Percentiles rank a stretch among this genome's conserved stretches.
phyloP scores from a whole-genome alignment of 768 basidiomycete species.

The Hericium erinaceus region DNA sequence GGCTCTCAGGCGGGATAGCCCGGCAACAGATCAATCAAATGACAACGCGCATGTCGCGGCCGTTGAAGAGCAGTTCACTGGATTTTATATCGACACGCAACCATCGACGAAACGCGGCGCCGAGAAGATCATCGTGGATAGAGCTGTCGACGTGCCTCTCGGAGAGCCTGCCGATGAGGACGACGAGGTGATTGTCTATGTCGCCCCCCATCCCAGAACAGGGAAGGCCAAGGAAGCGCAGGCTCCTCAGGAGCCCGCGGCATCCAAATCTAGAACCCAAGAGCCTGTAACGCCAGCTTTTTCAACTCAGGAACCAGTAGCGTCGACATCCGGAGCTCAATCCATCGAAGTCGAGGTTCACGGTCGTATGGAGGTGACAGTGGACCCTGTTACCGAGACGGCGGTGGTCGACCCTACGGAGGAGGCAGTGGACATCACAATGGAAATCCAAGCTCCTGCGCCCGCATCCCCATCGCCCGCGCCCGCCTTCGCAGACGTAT shows the following conservation, averaged over 20 bases:
- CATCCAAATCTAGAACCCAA: background rate
- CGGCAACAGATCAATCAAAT: background rate
- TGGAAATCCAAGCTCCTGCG: background rate
- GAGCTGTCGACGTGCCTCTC: slow-evolving; percentile 2
- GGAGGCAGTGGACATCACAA: background rate
- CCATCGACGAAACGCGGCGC: background rate
- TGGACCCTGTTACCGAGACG: no score
- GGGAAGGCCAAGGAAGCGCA: background rate
- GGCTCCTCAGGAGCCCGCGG: background rate
- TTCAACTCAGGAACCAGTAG: background rate
- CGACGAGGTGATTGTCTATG: slow-evolving; percentile 71
- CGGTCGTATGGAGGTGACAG: no score
- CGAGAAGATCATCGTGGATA: slow-evolving; percentile 3
- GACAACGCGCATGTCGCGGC: background rate
- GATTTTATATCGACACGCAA: slow-evolving; percentile 26
- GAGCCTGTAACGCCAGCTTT: background rate
- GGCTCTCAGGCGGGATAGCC: slow-evolving; percentile 5
- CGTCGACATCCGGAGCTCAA: background rate
- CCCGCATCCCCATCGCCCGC: slow-evolving; percentile 6
- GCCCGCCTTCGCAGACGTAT: slow-evolving; percentile 21
- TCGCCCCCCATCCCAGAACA: slow-evolving; percentile 59
- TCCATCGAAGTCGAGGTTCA: background rate
- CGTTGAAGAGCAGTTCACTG: background rate
- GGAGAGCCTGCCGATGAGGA: slow-evolving; percentile 22
- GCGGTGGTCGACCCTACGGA: no score